Conservation (phyloP, 2,329 filamentous ascomycete species). For the Neoscytalidium dimidiatum region DNA sequence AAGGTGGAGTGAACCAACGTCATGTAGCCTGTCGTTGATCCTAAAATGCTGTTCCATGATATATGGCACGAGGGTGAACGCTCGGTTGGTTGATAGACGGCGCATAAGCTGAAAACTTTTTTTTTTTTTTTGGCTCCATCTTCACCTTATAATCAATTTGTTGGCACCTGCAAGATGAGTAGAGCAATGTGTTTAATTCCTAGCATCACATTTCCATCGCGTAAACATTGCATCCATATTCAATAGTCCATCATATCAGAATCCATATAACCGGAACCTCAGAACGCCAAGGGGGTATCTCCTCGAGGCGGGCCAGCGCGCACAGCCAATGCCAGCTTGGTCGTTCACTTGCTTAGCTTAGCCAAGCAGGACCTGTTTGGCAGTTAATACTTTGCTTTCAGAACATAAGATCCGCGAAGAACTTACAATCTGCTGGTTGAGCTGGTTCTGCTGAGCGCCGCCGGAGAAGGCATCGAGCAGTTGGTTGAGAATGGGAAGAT, state of each 20-base stretch:
- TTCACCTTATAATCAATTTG: no score
- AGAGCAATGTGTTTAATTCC: no score
- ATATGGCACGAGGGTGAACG: no score
- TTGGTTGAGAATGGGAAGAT: conserved; percentile 1
- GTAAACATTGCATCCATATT: neutral
- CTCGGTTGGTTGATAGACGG: no score
- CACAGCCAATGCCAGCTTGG: neutral
- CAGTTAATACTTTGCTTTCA: neutral
- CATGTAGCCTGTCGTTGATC: no score
- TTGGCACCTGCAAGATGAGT: neutral
- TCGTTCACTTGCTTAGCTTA: neutral
- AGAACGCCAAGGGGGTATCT: neutral
- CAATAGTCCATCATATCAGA: neutral
- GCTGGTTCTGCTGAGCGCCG: neutral
- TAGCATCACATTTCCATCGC: no score
- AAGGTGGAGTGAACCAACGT: no score
- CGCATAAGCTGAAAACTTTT: no score
- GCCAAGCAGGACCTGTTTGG: neutral
- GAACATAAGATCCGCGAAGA: neutral
- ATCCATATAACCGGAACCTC: neutral
- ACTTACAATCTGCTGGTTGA: conserved; percentile 6
- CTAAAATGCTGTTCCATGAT: no score
- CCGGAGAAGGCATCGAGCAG: neutral
- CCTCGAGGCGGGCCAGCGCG: neutral
- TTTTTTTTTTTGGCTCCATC: no score